phyloP scores from a whole-genome alignment of 2,329 filamentous ascomycete genomes.

The Colletotrichum sidae region DNA sequence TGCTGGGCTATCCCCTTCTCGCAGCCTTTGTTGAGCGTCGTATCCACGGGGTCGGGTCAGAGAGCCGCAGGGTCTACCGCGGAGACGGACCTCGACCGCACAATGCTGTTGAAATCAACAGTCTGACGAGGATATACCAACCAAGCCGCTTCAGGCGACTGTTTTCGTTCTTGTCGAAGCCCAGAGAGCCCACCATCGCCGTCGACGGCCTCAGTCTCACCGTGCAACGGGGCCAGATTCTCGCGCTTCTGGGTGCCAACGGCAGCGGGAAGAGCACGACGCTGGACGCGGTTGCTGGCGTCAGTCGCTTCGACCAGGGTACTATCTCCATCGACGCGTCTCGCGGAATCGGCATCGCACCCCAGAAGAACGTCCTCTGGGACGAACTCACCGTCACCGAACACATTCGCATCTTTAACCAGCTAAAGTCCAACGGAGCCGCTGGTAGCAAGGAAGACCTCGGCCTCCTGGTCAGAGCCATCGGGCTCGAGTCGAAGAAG shows the following conservation, averaged over 20 bases:
- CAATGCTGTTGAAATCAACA: slow-evolving; percentile 75
- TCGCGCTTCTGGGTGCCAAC: slow-evolving; percentile 77
- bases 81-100: slow-evolving; percentile 50
- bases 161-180: slow-evolving; percentile 57
- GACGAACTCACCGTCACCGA: slow-evolving; percentile 78
- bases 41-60: slow-evolving; percentile 63
- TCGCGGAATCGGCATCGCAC: slow-evolving; percentile 78
- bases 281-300: slow-evolving; percentile 46
- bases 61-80: slow-evolving; percentile 57
- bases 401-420: slow-evolving; percentile 77
- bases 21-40: slow-evolving; percentile 78
- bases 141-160: slow-evolving; percentile 71
- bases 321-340: slow-evolving; percentile 77
- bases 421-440: slow-evolving; percentile 67
- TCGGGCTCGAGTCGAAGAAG: slow-evolving; percentile 74
- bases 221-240: slow-evolving; percentile 82
- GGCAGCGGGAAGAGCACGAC: slow-evolving; percentile 85
- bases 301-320: slow-evolving; percentile 62
- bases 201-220: slow-evolving; percentile 79
- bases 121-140: slow-evolving; percentile 82
- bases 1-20: slow-evolving; percentile 79
- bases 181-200: slow-evolving; percentile 76
- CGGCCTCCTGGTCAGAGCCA: slow-evolving; percentile 64
- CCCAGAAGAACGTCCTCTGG: slow-evolving; percentile 83
- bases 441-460: slow-evolving; percentile 57